A percentile compares a stretch with the other conserved stretches of the same genome.
phyloP scores from a whole-genome alignment of 768 basidiomycete genomes.

The Dacryopinax primogenitus region DNA sequence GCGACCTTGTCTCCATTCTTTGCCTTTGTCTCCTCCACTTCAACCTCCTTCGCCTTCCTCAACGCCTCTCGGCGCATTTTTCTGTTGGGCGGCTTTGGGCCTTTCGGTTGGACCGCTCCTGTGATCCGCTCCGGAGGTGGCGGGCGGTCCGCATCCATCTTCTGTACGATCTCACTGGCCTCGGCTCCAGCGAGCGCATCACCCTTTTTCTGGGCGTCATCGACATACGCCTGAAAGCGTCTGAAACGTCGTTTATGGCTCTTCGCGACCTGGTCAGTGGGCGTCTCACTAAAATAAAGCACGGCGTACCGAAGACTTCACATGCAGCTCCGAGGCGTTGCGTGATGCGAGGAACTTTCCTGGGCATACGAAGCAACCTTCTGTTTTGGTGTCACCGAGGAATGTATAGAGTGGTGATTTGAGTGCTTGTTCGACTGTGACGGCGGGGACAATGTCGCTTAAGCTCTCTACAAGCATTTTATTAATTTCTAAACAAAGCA shows the following conservation, averaged over 20 bases:
- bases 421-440: constrained; percentile 49
- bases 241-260: constrained; percentile 11
- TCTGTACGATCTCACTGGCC: neutral
- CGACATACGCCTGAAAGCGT: constrained; percentile 6
- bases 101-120: neutral
- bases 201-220: neutral
- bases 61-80: neutral
- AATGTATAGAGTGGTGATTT: constrained; percentile 50
- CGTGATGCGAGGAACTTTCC: constrained; percentile 54
- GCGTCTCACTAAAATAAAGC: no score
- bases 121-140: neutral
- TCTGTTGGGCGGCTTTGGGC: neutral
- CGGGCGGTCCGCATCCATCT: neutral
- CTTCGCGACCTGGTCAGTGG: neutral
- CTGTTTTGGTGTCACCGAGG: constrained; percentile 41
- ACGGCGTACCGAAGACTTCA: constrained; percentile 40
- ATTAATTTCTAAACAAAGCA: no score
- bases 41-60: neutral
- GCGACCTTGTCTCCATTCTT: neutral
- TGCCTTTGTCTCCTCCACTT: neutral
- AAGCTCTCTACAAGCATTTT: constrained; percentile 15
- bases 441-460: constrained; percentile 29
- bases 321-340: constrained; percentile 46
- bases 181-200: neutral
- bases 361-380: constrained; percentile 56